A percentile compares a stretch with the other conserved stretches of the same genome.
Evolutionary conservation across 495 filamentous ascomycete genomes (phyloP).

Genomic region (Talaromyces stipitatus): DNA sequence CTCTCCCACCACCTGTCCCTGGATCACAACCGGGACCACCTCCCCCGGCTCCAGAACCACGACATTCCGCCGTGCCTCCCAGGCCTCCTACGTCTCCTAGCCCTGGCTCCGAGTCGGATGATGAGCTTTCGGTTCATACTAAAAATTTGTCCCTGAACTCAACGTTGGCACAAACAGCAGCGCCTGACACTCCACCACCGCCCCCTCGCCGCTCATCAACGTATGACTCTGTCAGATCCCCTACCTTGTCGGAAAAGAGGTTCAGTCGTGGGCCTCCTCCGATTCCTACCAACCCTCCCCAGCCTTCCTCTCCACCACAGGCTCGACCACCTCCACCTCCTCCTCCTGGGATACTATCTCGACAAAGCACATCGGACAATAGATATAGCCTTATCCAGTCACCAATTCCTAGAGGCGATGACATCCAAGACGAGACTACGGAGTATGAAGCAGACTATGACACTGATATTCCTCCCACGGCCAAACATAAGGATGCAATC

Average conservation of each 20-base stretch:
- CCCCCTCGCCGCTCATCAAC: slow-evolving; percentile 33
- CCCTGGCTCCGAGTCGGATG: slow-evolving; percentile 83
- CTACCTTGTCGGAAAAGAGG: slow-evolving; percentile 40
- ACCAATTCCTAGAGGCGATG: slow-evolving; percentile 42
- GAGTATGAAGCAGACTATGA: slow-evolving; percentile 99
- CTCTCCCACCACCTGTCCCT: slow-evolving; percentile 49
- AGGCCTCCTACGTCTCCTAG: slow-evolving; percentile 54
- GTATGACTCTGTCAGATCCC: slow-evolving; percentile 40
- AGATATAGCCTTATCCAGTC: slow-evolving; percentile 25
- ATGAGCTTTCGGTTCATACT: slow-evolving; percentile 73
- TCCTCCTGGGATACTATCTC: slow-evolving; percentile 52
- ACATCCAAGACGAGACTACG: slow-evolving; percentile 74
- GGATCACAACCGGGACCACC: slow-evolving; percentile 59
- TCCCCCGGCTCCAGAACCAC: slow-evolving; percentile 62
- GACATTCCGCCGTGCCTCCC: slow-evolving; percentile 45
- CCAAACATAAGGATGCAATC: slow-evolving; percentile 83
- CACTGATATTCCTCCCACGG: slow-evolving; percentile 89
- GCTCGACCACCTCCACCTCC: slow-evolving; percentile 72
- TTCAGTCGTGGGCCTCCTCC: slow-evolving; percentile 46
- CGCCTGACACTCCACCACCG: slow-evolving; percentile 36
- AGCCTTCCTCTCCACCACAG: slow-evolving; percentile 46
- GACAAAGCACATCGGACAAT: slow-evolving; percentile 54
- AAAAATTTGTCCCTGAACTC: slow-evolving; percentile 35
- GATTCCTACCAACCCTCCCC: slow-evolving; percentile 37
- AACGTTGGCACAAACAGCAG: slow-evolving; percentile 16